Evolutionary conservation across 2,329 filamentous ascomycete genomes (phyloP), one percentile per base, ranked within the genome.

Genomic region (Colletotrichum ledebouriae): DNA sequence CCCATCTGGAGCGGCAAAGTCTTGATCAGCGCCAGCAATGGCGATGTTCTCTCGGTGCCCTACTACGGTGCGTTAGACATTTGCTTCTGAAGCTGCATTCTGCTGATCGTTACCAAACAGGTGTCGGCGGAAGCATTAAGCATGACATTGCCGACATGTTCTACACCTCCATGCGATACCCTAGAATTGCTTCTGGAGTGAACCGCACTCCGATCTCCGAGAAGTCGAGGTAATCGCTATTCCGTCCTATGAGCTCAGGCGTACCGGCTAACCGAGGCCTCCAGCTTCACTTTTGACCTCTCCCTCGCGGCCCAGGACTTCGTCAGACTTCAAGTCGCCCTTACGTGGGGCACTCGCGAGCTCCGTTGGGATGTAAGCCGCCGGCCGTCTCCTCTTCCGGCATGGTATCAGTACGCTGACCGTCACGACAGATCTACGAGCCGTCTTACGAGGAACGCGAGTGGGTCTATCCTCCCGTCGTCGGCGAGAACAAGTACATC

Each of bases 391-490:
- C 17, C 12, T 15, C 7, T 12, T 1, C 11, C n/a, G 7, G 2
- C 0, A 2, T n/a, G 2, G 29, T 29, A 4, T 22, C 5, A 25
- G 4, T n/a, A 5, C 25, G 11, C 50, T 47, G 20, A 61, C 33
- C 25, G 1, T n/a, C 5, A 7, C 17, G 7, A 5, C 22, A 71
- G 70, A 80, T 84, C 39, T 83, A 80, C 63, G 75, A 80, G 4
- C 70, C 69, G 6, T 73, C 73, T 7, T 84, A 79, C 76, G 74
- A 74, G 1, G 80, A 83, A 62, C 70, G 71, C 2, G 72, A 79
- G 25, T 85, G 82, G 83, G 60, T 72, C 4, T 83, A 82, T 59
- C 83, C 83, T 2, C 81, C 78, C 0, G 71, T 75, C 5, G 70
- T 77, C 10, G 81, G 81, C 44, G 52, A 78, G 56, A 74, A 75